Base-by-base conservation (phyloP, 176 grass and related monocot species). In the Phyllostachys edulis region DNA sequence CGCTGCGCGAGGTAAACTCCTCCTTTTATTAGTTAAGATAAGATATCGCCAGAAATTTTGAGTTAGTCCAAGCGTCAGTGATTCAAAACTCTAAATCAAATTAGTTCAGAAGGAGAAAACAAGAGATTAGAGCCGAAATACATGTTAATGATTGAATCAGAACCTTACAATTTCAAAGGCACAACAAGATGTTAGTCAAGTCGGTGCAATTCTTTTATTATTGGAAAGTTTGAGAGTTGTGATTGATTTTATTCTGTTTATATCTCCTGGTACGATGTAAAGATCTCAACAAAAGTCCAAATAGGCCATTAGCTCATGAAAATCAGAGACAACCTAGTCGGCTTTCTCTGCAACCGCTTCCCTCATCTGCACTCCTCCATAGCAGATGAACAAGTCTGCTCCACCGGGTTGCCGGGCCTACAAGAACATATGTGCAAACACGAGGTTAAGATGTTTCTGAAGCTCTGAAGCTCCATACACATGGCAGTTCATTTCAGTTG, bases 321-420 rank as follows among this genome's bases (percentile, higher is more conserved):
- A 44, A 44, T 44, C 9, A 44, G 0, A 41, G 42, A 44, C 42
- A 44, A 44, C 42, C 42, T 9, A 44, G 2, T 44, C 42, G 9
- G 42, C 42, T 44, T 41, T 41, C 42, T 44, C 42, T 44, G 42
- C 42, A 44, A 44, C 9, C 42, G 42, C 42, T 44, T 44, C 42
- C 39, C 91, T 78, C 88, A 88, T 80, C 60, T 88, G 88, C 27
- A 93, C 88, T 27, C 91, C 91, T 1, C 85, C 88, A 68, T 90
- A 88, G 63, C 85, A 94, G 67, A 94, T 88, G 41, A 94, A 94
- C 54, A 90, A 66, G 52, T 90, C 91, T 1, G 82, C 85, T 60
- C 91, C 85, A 71, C 86, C 88, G 63, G 78, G 91, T 24, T 85
- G 82, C 73, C 78, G 70, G 68, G 85, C 88, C 88, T 90, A 52